Conservation (phyloP, 305 asterid species). For the Ilex paraguariensis region DNA sequence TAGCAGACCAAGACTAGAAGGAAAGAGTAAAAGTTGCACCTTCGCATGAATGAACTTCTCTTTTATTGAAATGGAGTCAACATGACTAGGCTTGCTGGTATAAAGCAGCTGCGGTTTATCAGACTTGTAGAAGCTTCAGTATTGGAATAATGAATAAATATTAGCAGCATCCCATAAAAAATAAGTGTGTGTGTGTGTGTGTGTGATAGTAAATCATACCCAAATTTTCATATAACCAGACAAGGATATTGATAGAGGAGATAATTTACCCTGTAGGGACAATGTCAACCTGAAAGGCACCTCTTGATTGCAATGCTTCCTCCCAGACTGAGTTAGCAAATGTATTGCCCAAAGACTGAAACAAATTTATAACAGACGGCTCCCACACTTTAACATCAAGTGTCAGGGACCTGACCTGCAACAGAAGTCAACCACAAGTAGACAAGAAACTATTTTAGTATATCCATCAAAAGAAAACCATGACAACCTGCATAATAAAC, state of each 20-base stretch:
- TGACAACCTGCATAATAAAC: not conserved
- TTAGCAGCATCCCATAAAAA: constrained; percentile 11
- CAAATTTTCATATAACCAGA: too few relatives aligned
- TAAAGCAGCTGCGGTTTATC: constrained; percentile 58
- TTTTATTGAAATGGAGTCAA: constrained; percentile 76
- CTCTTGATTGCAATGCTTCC: constrained; percentile 73
- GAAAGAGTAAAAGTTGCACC: constrained; percentile 34
- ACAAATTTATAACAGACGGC: constrained; percentile 85
- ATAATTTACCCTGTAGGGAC: constrained; percentile 61
- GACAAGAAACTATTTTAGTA: not conserved
- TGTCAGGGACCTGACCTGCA: constrained; percentile 94
- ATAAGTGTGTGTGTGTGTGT: too few relatives aligned
- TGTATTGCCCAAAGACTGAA: constrained; percentile 90
- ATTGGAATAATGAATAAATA: constrained; percentile 14
- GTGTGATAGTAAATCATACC: too few relatives aligned
- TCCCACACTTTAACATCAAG: constrained; percentile 99
- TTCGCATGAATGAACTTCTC: constrained; percentile 94
- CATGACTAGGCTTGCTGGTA: constrained; percentile 77
- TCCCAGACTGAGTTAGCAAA: constrained; percentile 96
- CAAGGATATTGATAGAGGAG: not conserved
- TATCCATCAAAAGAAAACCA: too few relatives aligned
- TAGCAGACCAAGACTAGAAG: too few relatives aligned
- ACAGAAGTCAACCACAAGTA: constrained; percentile 8
- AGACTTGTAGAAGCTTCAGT: constrained; percentile 64
- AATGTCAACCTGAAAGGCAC: constrained; percentile 63